These are phyloP conservation scores for Salix viminalis DNA, from an alignment of 345 rosid species.

Conservation along the genomic window DNA sequence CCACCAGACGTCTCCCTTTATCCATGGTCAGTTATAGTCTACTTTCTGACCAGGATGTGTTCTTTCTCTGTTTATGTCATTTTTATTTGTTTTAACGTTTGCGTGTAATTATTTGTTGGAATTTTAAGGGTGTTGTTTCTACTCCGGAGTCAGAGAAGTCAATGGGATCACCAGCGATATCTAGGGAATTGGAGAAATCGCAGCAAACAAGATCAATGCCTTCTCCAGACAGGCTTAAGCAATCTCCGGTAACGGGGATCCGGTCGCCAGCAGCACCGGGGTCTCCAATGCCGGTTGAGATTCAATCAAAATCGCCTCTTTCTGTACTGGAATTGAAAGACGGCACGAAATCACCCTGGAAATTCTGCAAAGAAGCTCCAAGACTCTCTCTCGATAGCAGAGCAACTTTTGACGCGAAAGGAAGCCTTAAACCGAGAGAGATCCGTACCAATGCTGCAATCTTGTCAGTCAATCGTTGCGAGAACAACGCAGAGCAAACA, in stretches of 20 bases:
- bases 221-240: conserved; percentile 43
- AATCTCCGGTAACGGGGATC: conserved; percentile 35
- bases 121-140: conserved; percentile 36
- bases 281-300: conserved; percentile 17
- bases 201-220: conserved; percentile 33
- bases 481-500: conserved; percentile 18
- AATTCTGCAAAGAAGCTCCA: conserved; percentile 83
- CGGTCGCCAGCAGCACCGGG: conserved; percentile 39
- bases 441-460: conserved; percentile 50
- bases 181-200: conserved; percentile 32
- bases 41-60: too few species aligned
- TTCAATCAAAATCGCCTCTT: conserved; percentile 36
- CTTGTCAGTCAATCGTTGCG: conserved; percentile 27
- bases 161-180: conserved; percentile 28
- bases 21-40: conserved; percentile 20
- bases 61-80: neutral
- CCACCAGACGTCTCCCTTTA: conserved; percentile 60
- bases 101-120: neutral
- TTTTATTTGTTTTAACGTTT: neutral
- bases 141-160: conserved; percentile 25
- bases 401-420: conserved; percentile 78
- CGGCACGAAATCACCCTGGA: conserved; percentile 65
- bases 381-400: conserved; percentile 97
- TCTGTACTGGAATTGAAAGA: conserved; percentile 52
- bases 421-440: conserved; percentile 79